A percentile compares a stretch with the other conserved stretches of the same genome.
Evolutionary conservation across 2,329 filamentous ascomycete genomes (phyloP).

Genomic region (Cryphonectria naterciae): DNA sequence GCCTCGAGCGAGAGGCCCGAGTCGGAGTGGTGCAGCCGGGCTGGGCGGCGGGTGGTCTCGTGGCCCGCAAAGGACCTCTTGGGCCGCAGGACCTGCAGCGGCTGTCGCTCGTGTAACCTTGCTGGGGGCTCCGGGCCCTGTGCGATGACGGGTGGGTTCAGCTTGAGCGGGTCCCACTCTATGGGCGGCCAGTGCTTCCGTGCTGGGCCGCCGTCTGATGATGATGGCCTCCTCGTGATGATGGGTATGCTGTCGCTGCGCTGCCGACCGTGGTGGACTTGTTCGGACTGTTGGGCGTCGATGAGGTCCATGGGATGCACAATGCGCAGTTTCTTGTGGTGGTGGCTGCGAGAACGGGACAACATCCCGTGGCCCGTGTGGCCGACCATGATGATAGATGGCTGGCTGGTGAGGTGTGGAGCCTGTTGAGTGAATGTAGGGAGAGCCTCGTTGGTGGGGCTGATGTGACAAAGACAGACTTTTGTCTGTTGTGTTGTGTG

Average conservation of each 20-base stretch:
- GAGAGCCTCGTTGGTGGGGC: conserved; percentile 18
- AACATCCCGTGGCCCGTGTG: conserved; percentile 25
- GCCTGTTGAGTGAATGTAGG: background rate
- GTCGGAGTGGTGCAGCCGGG: conserved; percentile 27
- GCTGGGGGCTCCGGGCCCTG: conserved; percentile 14
- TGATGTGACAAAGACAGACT: conserved; percentile 8
- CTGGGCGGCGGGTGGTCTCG: conserved; percentile 9
- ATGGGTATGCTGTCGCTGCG: conserved; percentile 22
- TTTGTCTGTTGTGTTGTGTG: background rate
- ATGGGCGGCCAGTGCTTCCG: conserved; percentile 32
- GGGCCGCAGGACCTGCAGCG: conserved; percentile 13
- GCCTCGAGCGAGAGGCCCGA: conserved; percentile 34
- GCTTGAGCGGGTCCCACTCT: conserved; percentile 41
- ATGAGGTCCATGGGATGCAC: conserved; percentile 20
- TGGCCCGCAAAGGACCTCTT: conserved; percentile 23
- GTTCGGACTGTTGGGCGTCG: conserved; percentile 8
- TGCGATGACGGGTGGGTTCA: conserved; percentile 37
- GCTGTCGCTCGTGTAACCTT: conserved; percentile 23
- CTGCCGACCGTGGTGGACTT: conserved; percentile 20
- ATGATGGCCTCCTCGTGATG: background rate
- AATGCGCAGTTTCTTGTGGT: conserved; percentile 27
- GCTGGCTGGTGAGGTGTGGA: background rate
- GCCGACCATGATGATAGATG: conserved; percentile 22
- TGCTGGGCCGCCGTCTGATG: conserved; percentile 8
- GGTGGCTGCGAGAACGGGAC: conserved; percentile 26